Evolutionary conservation across 805 yeast species (phyloP).

Genomic region (Wickerhamomyces rabaulensis): DNA sequence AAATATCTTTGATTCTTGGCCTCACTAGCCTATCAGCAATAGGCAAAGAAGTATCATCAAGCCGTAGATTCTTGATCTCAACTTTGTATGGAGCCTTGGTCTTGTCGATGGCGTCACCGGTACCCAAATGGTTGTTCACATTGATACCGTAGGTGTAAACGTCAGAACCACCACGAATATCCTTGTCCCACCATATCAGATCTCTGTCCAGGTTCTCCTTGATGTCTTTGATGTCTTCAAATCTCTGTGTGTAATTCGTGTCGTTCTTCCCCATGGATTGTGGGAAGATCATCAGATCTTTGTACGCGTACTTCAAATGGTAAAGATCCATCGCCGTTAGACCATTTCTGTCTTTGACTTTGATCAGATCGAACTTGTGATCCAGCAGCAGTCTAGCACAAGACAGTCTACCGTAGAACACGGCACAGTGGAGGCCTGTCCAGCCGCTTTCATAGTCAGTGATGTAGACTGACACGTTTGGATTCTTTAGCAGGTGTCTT

Average conservation of each 20-base stretch:
- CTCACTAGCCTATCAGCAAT: conserved; percentile 27
- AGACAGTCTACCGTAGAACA: conserved; percentile 49
- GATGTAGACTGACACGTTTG: conserved; percentile 38
- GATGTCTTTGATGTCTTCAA: background rate
- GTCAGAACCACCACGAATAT: conserved; percentile 48
- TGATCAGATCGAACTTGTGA: conserved; percentile 33
- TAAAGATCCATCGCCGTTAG: conserved; percentile 66
- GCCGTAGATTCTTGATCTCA: conserved; percentile 18
- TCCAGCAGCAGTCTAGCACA: conserved; percentile 44
- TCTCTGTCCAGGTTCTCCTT: conserved; percentile 3
- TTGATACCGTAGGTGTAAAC: conserved; percentile 61
- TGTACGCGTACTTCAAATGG: conserved; percentile 31
- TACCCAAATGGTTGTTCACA: conserved; percentile 56
- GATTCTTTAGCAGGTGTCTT: conserved; percentile 38
- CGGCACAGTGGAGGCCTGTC: conserved; percentile 71
- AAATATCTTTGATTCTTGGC: conserved; percentile 43
- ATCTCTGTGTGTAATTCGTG: conserved; percentile 17
- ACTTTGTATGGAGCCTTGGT: conserved; percentile 35
- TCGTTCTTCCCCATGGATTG: conserved; percentile 28
- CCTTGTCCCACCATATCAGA: conserved; percentile 36
- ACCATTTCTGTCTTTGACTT: conserved; percentile 64
- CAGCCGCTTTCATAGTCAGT: conserved; percentile 76
- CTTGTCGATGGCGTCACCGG: conserved; percentile 57
- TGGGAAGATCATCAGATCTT: conserved; percentile 40
- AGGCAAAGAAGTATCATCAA: conserved; percentile 7